Evolutionary conservation across 495 filamentous ascomycete species (phyloP).

Genomic region (Hypoxylon trugodes): DNA sequence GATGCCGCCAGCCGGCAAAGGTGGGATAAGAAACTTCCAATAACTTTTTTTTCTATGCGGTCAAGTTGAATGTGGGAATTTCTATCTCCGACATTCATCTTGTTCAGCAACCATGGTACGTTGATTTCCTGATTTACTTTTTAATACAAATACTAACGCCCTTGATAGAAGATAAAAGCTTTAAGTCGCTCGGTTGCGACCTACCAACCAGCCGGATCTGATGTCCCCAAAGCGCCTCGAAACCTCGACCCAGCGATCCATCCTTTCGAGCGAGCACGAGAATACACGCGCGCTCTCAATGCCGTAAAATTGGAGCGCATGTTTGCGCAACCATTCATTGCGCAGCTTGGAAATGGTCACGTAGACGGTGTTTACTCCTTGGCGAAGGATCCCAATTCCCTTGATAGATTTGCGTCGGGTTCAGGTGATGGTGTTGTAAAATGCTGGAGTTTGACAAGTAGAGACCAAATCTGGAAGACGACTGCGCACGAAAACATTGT

Average conservation of each 20-base stretch:
- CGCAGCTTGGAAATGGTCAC: constrained; percentile 86
- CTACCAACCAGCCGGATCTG: constrained; percentile 80
- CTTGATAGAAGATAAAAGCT: constrained; percentile 83
- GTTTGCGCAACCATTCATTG: constrained; percentile 93
- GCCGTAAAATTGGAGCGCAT: constrained; percentile 94
- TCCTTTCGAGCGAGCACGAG: constrained; percentile 92
- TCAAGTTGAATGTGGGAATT: constrained; percentile 1
- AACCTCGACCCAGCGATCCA: constrained; percentile 94
- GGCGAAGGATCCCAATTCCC: constrained; percentile 73
- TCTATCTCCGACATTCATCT: constrained; percentile 8
- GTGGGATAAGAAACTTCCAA: constrained; percentile 19
- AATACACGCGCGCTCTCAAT: constrained; percentile 81
- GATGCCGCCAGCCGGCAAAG: constrained; percentile 15
- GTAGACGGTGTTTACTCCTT: constrained; percentile 89
- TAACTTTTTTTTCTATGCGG: constrained; percentile 25
- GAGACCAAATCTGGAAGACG: constrained; percentile 81
- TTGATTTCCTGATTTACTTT: neutral
- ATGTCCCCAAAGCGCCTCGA: constrained; percentile 70
- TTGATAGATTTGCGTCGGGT: constrained; percentile 77
- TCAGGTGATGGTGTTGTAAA: constrained; percentile 90
- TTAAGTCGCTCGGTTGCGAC: constrained; percentile 80
- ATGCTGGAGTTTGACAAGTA: constrained; percentile 86
- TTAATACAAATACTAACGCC: constrained; percentile 11
- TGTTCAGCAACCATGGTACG: constrained; percentile 25
- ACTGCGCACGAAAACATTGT: constrained; percentile 80